These are phyloP conservation scores for Ceratocystis eucalypticola DNA, from an alignment of 2,329 filamentous ascomycete species.

Conservation along the genomic window DNA sequence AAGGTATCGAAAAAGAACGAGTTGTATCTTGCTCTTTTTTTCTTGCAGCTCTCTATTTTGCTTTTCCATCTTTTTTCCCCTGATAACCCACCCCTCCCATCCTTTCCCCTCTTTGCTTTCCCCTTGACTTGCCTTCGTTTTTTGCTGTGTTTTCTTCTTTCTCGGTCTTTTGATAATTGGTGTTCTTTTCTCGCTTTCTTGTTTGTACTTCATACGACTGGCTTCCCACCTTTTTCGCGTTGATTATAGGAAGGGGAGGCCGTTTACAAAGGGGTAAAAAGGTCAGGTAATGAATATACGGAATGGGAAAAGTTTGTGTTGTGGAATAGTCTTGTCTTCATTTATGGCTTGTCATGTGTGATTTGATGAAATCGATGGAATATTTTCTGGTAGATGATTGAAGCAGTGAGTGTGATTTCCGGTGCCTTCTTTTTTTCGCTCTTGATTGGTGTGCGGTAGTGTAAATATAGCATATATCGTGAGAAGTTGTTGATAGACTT, in stretches of 20 bases:
- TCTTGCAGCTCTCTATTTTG: background rate
- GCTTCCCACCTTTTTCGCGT: background rate
- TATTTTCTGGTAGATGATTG: too few species aligned
- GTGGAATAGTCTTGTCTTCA: background rate
- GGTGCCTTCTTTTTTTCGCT: too few species aligned
- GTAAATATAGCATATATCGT: too few species aligned
- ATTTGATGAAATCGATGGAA: background rate
- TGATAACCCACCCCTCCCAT: background rate
- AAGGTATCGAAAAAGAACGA: background rate
- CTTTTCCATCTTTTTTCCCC: background rate
- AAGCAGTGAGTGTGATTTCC: too few species aligned
- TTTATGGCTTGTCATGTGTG: background rate
- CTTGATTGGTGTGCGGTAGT: too few species aligned
- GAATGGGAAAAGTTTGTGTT: background rate
- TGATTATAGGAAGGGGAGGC: background rate
- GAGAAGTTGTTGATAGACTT: background rate
- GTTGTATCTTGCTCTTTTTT: background rate
- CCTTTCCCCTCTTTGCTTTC: background rate
- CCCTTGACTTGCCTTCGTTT: background rate
- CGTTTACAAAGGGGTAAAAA: background rate
- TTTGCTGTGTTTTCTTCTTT: background rate
- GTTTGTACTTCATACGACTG: background rate
- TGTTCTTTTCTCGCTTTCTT: slow-evolving; percentile 3
- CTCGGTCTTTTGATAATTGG: background rate
- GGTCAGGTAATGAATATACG: slow-evolving; percentile 2